Evolutionary conservation across 2,329 filamentous ascomycete genomes (phyloP), one percentile per base, ranked within the genome.

Genomic region (Fusarium sp.): DNA sequence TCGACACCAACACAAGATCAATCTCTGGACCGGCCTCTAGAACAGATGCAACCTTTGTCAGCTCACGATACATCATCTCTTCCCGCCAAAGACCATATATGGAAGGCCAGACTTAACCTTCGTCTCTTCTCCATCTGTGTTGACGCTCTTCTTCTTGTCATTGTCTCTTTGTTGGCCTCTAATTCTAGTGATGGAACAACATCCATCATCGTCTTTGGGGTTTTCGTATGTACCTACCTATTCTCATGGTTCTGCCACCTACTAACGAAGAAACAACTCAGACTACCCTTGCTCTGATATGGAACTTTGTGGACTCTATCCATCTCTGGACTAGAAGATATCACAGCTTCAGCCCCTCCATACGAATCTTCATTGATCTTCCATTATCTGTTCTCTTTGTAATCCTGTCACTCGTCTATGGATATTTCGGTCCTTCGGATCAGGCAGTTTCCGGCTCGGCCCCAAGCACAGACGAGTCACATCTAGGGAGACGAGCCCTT

Each of bases 41-140:
- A 45, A n/a, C 61, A 60, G 12, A 16, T 35, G 45, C 62, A 45
- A 3, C 15, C 33, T 7, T 18, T 41, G 27, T 52, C 35, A 45
- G 18, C 21, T 59, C 27, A 35, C 44, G 52, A 59, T 19, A 35
- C 31, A 46, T 25, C 35, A 16, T 7, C 25, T 25, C 11, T 35
- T 9, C 19, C 52, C 6, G 23, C n/a, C 8, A 59, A 44, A 19
- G 63, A 51, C 4, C 48, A 55, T 38, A 8, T 67, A 33, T 60
- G 57, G 62, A 57, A 54, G 14, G 44, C 49, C 21, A 71, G 70
- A 27, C 52, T 71, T 16, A 71, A 71, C 52, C 48, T 71, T 29
- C 62, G 67, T 19, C 46, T 71, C 27, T 64, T 71, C 33, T 71
- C 62, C n/a, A 42, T 71, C 19, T 71, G 62, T n/a, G 41, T 71